Conservation (phyloP, 805 yeast species). For the Ogataea pignaliae region DNA sequence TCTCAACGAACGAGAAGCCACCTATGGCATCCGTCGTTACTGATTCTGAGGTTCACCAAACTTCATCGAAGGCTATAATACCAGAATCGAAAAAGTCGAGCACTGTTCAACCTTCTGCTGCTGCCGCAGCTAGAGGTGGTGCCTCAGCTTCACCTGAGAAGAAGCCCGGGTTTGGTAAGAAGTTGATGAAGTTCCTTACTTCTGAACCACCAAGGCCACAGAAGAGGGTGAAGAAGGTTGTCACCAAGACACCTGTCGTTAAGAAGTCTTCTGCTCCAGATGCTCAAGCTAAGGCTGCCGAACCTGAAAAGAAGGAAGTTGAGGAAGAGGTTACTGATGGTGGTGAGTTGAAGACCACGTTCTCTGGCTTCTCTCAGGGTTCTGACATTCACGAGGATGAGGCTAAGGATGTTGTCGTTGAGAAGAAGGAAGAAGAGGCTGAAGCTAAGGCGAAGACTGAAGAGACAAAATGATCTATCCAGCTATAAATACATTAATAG, state of each 20-base stretch:
- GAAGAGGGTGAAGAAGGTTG: slow-evolving; percentile 12
- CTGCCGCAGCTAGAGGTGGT: slow-evolving; percentile 6
- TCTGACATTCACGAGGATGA: slow-evolving; percentile 25
- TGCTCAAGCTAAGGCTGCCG: slow-evolving; percentile 1
- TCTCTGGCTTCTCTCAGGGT: slow-evolving; percentile 44
- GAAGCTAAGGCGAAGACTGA: background rate
- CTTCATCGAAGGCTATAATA: slow-evolving; percentile 6
- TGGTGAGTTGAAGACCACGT: slow-evolving; percentile 26
- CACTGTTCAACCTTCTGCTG: slow-evolving; percentile 6
- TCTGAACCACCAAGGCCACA: slow-evolving; percentile 19
- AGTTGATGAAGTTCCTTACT: slow-evolving; percentile 19
- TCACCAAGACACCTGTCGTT: background rate
- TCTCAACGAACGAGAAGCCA: slow-evolving; percentile 37
- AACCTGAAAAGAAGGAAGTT: slow-evolving; percentile 6
- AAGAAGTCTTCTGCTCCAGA: slow-evolving; percentile 1
- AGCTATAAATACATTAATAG: background rate
- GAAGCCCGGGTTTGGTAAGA: slow-evolving; percentile 18
- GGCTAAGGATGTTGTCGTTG: slow-evolving; percentile 1
- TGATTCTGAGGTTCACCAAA: slow-evolving; percentile 13
- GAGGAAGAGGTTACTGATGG: slow-evolving; percentile 7
- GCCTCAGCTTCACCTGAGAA: slow-evolving; percentile 4
- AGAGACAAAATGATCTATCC: background rate
- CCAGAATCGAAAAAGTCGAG: slow-evolving; percentile 3
- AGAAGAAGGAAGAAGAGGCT: slow-evolving; percentile 1
- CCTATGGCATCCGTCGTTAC: slow-evolving; percentile 28